Conservation (phyloP, 306 rosid species). For the Prunus padus region DNA sequence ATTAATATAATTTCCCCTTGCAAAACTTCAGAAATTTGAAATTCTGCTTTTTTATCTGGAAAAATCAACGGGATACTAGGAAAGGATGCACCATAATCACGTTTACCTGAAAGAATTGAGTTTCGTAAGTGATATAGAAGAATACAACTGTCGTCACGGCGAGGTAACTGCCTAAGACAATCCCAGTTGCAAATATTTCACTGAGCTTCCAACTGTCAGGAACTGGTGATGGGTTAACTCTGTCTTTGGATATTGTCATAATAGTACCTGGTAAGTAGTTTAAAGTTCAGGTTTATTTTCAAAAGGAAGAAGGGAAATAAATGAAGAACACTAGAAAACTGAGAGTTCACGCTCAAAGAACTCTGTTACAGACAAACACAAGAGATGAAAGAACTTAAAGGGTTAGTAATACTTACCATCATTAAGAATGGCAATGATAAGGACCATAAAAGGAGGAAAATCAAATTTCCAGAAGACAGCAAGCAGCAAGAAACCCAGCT, state of each 20-base stretch:
- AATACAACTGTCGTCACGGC: constrained; percentile 19
- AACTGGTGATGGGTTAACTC: constrained; percentile 24
- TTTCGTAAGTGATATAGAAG: constrained; percentile 4
- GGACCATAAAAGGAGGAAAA: constrained; percentile 26
- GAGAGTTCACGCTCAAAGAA: not conserved
- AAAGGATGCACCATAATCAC: not conserved
- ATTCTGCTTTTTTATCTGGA: not conserved
- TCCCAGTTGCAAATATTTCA: constrained; percentile 25
- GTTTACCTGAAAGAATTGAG: constrained; percentile 11
- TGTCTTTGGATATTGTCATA: constrained; percentile 29
- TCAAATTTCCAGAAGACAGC: constrained; percentile 17
- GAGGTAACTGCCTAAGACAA: constrained; percentile 21
- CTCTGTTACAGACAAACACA: not conserved
- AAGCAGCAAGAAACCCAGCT: constrained; percentile 24
- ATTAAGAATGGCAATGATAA: constrained; percentile 24
- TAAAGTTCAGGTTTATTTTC: not conserved
- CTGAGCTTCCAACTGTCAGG: constrained; percentile 24
- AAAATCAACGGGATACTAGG: not conserved
- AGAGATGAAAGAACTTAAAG: not conserved
- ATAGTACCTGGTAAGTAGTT: constrained; percentile 12
- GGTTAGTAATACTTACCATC: constrained; percentile 14
- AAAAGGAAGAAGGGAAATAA: not conserved
- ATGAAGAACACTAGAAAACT: not conserved
- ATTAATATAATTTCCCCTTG: not conserved
- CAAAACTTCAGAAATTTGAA: too few relatives aligned